Evolutionary conservation across 352 stramenopile genomes (phyloP).

Genomic region (Phytophthora vignae): DNA sequence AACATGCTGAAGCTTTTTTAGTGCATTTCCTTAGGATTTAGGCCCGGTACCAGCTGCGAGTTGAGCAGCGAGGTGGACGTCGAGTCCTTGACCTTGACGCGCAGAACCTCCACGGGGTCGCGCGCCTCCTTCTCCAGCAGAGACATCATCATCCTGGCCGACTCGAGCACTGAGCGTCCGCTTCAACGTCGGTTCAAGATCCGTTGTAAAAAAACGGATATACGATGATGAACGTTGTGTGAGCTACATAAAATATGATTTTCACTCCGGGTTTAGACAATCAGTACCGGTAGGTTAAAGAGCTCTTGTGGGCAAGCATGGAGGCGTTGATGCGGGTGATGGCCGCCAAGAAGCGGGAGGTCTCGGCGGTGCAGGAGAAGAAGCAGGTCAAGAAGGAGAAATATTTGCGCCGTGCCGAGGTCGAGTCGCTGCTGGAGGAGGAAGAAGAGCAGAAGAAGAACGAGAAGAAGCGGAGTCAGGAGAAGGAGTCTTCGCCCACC

Average conservation of each 20-base stretch:
- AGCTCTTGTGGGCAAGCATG: constrained; percentile 41
- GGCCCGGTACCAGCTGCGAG: constrained; percentile 66
- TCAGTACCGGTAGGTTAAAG: not conserved
- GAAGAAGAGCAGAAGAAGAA: constrained; percentile 34
- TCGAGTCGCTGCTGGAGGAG: constrained; percentile 68
- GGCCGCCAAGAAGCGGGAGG: constrained; percentile 84
- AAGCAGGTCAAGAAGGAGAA: constrained; percentile 64
- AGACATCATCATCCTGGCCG: constrained; percentile 65
- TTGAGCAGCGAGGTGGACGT: constrained; percentile 86
- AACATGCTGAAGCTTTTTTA: not conserved
- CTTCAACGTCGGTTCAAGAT: constrained; percentile 1
- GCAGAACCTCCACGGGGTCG: constrained; percentile 84
- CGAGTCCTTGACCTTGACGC: constrained; percentile 84
- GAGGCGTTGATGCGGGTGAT: constrained; percentile 78
- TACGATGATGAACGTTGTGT: too few species aligned
- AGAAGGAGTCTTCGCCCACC: not conserved
- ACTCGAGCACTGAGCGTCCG: not conserved
- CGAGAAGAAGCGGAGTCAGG: constrained; percentile 58
- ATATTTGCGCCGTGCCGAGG: constrained; percentile 79
- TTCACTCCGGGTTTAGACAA: too few species aligned
- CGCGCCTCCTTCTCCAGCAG: constrained; percentile 86
- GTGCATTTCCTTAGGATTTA: not conserved
- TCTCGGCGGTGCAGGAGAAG: constrained; percentile 67
- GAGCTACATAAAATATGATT: too few species aligned
- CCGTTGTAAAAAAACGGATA: not conserved